Conservation (phyloP, 345 rosid species). For the Cardiospermum halicacabum region DNA sequence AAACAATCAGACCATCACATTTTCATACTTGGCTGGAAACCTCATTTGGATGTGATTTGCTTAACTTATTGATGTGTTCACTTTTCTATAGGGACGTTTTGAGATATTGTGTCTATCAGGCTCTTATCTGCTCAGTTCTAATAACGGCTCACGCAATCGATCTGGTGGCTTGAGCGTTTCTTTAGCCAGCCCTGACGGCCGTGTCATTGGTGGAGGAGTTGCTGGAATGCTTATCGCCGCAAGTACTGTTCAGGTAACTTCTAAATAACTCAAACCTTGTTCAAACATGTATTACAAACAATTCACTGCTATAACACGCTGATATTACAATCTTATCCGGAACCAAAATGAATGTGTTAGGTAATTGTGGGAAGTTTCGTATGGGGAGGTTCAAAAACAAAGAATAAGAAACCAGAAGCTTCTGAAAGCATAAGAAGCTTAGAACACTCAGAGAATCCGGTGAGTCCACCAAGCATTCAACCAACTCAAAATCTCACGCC, state of each 20-base stretch:
- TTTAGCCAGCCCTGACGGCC: constrained; percentile 93
- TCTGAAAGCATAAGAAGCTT: constrained; percentile 38
- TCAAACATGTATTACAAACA: too few species aligned
- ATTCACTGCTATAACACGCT: background rate
- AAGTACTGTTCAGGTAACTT: constrained; percentile 74
- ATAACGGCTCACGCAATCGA: constrained; percentile 47
- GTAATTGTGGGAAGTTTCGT: constrained; percentile 91
- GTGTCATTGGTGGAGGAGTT: constrained; percentile 89
- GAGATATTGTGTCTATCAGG: constrained; percentile 84
- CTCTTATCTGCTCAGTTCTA: constrained; percentile 49
- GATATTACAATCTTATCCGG: background rate
- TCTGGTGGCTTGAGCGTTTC: constrained; percentile 80
- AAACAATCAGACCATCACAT: background rate
- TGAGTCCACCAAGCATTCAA: constrained; percentile 33
- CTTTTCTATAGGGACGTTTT: constrained; percentile 65
- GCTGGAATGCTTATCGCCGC: constrained; percentile 93
- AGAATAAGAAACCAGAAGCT: constrained; percentile 64
- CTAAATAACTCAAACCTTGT: too few species aligned
- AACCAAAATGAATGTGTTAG: constrained; percentile 30
- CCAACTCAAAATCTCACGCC: constrained; percentile 63
- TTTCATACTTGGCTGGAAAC: background rate
- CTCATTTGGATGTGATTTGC: too few species aligned
- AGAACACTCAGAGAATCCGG: constrained; percentile 40
- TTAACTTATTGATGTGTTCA: constrained; percentile 5
- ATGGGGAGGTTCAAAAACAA: constrained; percentile 71